Percentiles rank a stretch among this genome's conserved stretches.
Evolutionary conservation across 768 basidiomycete genomes (phyloP).

Genomic region (Xerocomellus dryophilus): DNA sequence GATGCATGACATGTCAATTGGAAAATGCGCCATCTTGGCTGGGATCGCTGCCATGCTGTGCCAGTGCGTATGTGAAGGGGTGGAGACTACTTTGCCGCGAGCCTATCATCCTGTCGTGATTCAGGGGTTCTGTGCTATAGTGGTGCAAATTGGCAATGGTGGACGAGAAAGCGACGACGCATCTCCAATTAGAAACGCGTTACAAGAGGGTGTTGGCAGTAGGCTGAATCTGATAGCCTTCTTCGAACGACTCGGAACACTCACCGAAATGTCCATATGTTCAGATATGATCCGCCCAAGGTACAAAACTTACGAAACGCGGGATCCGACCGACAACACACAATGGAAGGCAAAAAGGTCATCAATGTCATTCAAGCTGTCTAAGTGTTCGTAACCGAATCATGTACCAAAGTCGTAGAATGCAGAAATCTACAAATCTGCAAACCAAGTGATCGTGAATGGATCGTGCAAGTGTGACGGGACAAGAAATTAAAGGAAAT

Average conservation of each 20-base stretch:
- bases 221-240: not conserved
- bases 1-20: not conserved
- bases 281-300: constrained; percentile 12
- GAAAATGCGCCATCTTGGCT: not conserved
- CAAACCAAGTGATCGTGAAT: constrained; percentile 13
- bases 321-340: not conserved
- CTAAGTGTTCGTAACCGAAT: constrained; percentile 23
- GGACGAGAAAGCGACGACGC: not conserved
- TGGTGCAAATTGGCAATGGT: not conserved
- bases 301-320: not conserved
- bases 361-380: constrained; percentile 23
- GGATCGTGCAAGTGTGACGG: constrained; percentile 14
- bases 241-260: not conserved
- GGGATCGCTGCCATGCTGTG: not conserved
- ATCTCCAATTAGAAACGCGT: not conserved
- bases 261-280: not conserved
- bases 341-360: constrained; percentile 15
- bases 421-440: constrained; percentile 36
- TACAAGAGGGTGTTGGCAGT: not conserved
- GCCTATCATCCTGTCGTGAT: not conserved
- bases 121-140: not conserved
- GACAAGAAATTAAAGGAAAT: constrained; percentile 22
- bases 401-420: constrained; percentile 24
- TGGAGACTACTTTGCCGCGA: constrained; percentile 3
- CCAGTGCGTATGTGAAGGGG: constrained; percentile 4